Evolutionary conservation across 176 grass and related monocot species (phyloP), one percentile per base, ranked within the genome.

Genomic region (Triticum turgidum): DNA sequence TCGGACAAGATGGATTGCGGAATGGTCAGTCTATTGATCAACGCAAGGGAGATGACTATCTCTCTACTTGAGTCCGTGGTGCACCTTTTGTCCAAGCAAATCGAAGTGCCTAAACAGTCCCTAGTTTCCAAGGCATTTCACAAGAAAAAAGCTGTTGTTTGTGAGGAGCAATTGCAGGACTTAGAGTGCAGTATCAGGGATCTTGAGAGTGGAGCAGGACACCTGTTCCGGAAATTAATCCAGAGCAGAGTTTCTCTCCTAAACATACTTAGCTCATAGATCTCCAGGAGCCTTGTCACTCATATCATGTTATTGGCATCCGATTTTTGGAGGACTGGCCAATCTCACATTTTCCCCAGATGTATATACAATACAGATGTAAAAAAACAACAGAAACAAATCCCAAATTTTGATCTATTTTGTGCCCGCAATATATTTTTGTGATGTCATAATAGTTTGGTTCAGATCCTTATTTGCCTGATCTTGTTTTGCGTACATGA

Each of bases 181-280:
- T 41, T 87, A 15, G 89, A 80, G 66, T 62, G 61, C 59, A 84
- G 18, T 15, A 83, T 86, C 14, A 72, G 30, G 70, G 83, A 41
- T 54, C 83, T 86, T 59, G 83, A 90, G 88, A 78, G 27, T 11
- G 21, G 22, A 83, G 42, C 76, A 62, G 79, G 65, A 39, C 65
- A 49, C 11, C 49, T 78, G 34, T 86, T 90, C 70, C 68, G 62
- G 44, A 71, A 18, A 80, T 39, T 85, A 44, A 74, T 89, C 61
- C 88, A 89, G 63, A 76, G n/a, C 65, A 89, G 82, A 85, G 88
- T 89, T 54, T 85, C 82, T 6, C 44, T 89, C 62, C 88, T 85
- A 5, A 89, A 89, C 37, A 89, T 76, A 22, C 73, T 82, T 75
- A 85, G 77, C 77, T 41, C 42, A 68, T 85, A 62, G 41, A 89